Conservation (phyloP, 192 early-diverging fungal species). For the Irineochytrium annulatum region DNA sequence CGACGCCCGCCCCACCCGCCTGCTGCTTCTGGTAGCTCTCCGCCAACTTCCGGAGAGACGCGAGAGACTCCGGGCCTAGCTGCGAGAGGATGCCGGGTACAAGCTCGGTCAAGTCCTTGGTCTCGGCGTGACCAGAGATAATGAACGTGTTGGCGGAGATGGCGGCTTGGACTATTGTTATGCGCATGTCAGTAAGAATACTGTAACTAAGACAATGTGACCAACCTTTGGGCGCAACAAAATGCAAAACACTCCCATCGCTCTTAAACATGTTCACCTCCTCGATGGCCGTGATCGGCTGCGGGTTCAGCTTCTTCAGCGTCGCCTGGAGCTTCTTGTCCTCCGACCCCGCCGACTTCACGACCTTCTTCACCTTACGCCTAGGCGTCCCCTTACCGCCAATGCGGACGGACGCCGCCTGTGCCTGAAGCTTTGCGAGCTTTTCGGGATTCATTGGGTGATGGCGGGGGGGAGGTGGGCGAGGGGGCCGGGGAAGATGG, state of each 20-base stretch:
- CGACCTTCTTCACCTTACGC: constrained; percentile 79
- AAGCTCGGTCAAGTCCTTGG: constrained; percentile 83
- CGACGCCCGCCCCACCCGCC: constrained; percentile 48
- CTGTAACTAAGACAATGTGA: constrained; percentile 3
- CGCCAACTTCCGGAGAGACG: constrained; percentile 79
- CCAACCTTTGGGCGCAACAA: constrained; percentile 79
- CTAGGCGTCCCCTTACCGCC: constrained; percentile 94
- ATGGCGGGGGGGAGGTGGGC: background rate
- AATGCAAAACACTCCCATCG: constrained; percentile 90
- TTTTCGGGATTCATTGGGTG: constrained; percentile 68
- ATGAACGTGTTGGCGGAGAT: constrained; percentile 90
- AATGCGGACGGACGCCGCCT: constrained; percentile 64
- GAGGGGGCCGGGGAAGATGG: too few relatives aligned
- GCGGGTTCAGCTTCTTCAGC: constrained; percentile 88
- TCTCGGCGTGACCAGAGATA: constrained; percentile 78
- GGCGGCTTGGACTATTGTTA: constrained; percentile 69
- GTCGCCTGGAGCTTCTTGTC: constrained; percentile 91
- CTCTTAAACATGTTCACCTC: constrained; percentile 99
- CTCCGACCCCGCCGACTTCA: constrained; percentile 73
- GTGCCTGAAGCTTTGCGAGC: constrained; percentile 87
- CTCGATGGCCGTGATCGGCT: constrained; percentile 82
- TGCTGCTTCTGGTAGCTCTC: constrained; percentile 72
- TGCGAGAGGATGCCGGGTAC: constrained; percentile 75
- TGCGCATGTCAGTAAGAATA: background rate
- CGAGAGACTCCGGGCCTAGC: constrained; percentile 85